Evolutionary conservation across 805 yeast genomes (phyloP).

Genomic region (Lipomyces anomalus): DNA sequence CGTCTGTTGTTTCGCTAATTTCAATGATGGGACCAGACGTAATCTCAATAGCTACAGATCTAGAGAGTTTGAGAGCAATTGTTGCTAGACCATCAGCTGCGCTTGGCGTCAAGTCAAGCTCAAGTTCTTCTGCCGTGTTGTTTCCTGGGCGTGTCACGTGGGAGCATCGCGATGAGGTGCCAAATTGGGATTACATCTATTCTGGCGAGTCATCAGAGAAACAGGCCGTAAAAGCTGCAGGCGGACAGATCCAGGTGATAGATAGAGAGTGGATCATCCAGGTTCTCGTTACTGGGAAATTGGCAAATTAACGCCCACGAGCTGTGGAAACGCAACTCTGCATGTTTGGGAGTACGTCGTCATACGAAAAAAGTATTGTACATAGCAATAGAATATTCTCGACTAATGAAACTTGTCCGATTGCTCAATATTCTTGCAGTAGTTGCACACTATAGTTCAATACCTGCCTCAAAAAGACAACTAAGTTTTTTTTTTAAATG

Average conservation of each 20-base stretch:
- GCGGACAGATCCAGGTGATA: no score
- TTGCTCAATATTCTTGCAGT: not conserved
- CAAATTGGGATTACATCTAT: not conserved
- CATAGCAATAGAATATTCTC: constrained; percentile 8
- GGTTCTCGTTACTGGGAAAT: no score
- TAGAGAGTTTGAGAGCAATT: not conserved
- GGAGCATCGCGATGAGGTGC: not conserved
- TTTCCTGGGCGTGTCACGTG: constrained; percentile 1
- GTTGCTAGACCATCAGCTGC: not conserved
- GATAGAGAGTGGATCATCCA: no score
- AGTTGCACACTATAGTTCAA: not conserved
- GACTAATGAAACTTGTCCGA: constrained; percentile 2
- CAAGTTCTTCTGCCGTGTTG: not conserved
- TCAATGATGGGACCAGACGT: constrained; percentile 13
- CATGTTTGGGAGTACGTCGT: not conserved
- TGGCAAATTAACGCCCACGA: no score
- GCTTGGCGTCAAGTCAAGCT: not conserved
- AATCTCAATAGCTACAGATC: constrained; percentile 4
- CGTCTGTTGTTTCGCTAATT: constrained; percentile 2
- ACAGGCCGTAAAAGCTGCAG: no score
- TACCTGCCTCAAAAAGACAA: no score
- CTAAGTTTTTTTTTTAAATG: no score
- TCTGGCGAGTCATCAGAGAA: not conserved
- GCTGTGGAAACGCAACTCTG: not conserved
- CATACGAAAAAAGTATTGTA: constrained; percentile 9